These are phyloP conservation scores for Achaetomiella virescens DNA, from an alignment of 495 filamentous ascomycete genomes.

Conservation along the genomic window DNA sequence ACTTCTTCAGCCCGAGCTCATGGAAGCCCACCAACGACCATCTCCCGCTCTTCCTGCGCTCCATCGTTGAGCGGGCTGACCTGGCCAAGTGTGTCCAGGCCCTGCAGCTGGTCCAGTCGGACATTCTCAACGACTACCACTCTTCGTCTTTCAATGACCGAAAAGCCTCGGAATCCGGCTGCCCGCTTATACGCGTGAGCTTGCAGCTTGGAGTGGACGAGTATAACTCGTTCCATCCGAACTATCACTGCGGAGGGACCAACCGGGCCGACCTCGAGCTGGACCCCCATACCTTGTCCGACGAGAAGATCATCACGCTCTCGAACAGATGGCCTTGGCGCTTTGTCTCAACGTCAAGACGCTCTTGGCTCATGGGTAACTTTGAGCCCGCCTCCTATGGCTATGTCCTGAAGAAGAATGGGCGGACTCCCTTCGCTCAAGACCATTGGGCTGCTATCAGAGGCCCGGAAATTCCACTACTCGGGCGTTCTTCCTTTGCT, in stretches of 20 bases:
- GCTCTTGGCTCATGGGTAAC: not conserved
- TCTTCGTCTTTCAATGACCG: too few relatives aligned
- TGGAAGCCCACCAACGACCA: not conserved
- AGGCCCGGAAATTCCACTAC: not conserved
- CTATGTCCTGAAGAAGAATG: not conserved
- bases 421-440: not conserved
- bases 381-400: not conserved
- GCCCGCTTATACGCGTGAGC: not conserved
- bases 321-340: not conserved
- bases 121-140: too few relatives aligned
- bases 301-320: not conserved
- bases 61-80: not conserved
- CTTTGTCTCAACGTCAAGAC: not conserved
- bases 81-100: not conserved
- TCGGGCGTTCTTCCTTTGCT: not conserved
- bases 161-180: too few relatives aligned
- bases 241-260: too few relatives aligned
- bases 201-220: not conserved
- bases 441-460: not conserved
- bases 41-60: not conserved
- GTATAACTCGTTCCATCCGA: not conserved
- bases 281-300: not conserved
- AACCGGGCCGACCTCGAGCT: not conserved
- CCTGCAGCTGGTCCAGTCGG: not conserved
- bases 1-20: not conserved